Base-by-base conservation (phyloP, 768 basidiomycete genomes). In the Termitomyces sp. region DNA sequence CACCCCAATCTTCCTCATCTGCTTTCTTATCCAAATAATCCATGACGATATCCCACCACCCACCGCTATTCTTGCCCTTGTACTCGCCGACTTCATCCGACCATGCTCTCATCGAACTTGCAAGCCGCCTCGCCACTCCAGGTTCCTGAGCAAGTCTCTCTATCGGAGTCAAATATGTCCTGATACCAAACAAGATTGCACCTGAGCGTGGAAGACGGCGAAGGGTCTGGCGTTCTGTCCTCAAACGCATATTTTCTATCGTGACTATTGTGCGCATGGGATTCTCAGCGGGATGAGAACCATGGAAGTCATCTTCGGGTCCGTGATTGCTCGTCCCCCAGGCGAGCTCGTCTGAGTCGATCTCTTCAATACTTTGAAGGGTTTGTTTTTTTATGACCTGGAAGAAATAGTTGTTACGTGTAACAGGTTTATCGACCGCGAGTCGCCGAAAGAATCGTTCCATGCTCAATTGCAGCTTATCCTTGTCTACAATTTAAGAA, bases 371-470 rank as follows among this genome's bases (percentile, higher is more conserved):
- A 12, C 41, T 60, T 2, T 55, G 55, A 39, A 59, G 58, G 39
- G 51, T 50, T 30, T 59, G 37, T 25, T 62, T 50, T 30, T 62
- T 61, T 40, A 70, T 62, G 3, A 69, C 62, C 62, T 77, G 75
- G 40, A 76, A 60, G 58, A 72, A 73, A 35, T 85, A 89, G 69
- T 91, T 91, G 71, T 85, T 86, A 50, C 90, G 81, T 56, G 77
- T 69, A 48, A 91, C 83, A 8, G 88, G 84, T 67, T 87, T 85
- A 67, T 87, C 82, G 44, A 86, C 75, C 27, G 80, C 60, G 63
- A 91, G 67, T 49, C 84, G 79, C 61, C 75, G 79, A 75, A 91
- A 88, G 74, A 85, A 91, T 49, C 86, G 79, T 59, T 79, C 81
- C 73, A 89, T 76, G 63, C 84, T 85, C 30, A 68, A 70, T 56